phyloP scores from a whole-genome alignment of 148 eudicot genomes.

The Oxyria digyna region DNA sequence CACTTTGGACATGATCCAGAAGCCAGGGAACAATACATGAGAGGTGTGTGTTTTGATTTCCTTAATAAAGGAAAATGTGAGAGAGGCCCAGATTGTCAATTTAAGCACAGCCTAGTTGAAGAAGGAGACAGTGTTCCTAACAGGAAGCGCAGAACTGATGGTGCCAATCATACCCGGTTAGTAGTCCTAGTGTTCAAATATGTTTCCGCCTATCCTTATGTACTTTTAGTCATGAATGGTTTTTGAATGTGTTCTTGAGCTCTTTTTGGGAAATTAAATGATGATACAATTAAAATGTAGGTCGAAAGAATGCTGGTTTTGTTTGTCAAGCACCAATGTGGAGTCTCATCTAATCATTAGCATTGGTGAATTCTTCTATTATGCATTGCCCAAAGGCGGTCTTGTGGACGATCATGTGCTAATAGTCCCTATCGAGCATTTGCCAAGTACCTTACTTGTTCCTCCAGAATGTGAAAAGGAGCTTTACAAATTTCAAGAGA shows the following conservation, averaged over 20 bases:
- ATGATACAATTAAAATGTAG: constrained; percentile 24
- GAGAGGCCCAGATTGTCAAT: constrained; percentile 81
- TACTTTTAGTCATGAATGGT: not conserved
- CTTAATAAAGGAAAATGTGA: constrained; percentile 91
- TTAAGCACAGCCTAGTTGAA: constrained; percentile 63
- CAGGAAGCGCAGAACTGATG: constrained; percentile 36
- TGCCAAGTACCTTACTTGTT: constrained; percentile 47
- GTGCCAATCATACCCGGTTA: constrained; percentile 48
- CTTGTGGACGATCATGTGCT: constrained; percentile 77
- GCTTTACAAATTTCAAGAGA: constrained; percentile 45
- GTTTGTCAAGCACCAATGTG: constrained; percentile 76
- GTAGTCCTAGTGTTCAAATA: not conserved
- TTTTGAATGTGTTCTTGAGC: not conserved
- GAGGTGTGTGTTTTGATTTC: constrained; percentile 95
- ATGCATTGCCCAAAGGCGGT: constrained; percentile 88
- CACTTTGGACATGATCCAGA: constrained; percentile 71
- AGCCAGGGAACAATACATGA: constrained; percentile 65
- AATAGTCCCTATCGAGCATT: constrained; percentile 72
- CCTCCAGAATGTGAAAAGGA: constrained; percentile 62
- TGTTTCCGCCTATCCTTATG: not conserved
- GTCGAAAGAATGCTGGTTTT: constrained; percentile 96
- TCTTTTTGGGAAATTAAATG: not conserved
- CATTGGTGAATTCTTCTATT: constrained; percentile 69
- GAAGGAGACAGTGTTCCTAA: constrained; percentile 32
- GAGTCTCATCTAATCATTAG: constrained; percentile 79